Percentiles rank a stretch among this genome's conserved stretches.
Conservation (phyloP, 1,139 yeast genomes). For the Suhomyces chickasaworum region DNA sequence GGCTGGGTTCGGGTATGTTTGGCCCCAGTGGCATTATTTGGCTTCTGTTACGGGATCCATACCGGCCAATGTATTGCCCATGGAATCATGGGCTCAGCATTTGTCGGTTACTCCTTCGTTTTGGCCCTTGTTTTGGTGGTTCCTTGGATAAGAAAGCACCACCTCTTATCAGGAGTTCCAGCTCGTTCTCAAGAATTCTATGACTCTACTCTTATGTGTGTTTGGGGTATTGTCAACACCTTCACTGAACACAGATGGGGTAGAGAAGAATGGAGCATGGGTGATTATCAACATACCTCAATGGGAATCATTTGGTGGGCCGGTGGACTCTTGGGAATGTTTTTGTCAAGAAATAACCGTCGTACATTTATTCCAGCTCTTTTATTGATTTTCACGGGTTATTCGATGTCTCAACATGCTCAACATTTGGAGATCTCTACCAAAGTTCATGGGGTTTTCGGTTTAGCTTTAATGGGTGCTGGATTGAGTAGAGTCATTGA, state of each 20-base stretch:
- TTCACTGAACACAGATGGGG: slow-evolving; percentile 98
- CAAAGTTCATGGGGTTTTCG: slow-evolving; percentile 85
- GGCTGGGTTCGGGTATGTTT: slow-evolving; percentile 75
- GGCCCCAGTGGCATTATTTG: slow-evolving; percentile 82
- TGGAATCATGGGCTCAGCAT: slow-evolving; percentile 94
- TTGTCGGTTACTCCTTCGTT: slow-evolving; percentile 75
- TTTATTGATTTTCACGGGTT: slow-evolving; percentile 83
- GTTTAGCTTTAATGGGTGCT: slow-evolving; percentile 74
- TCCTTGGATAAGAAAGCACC: slow-evolving; percentile 61
- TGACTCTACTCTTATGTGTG: slow-evolving; percentile 76
- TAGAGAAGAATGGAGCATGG: slow-evolving; percentile 79
- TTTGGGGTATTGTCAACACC: slow-evolving; percentile 92
- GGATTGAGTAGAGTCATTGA: slow-evolving; percentile 77
- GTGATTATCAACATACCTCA: slow-evolving; percentile 90
- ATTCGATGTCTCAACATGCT: slow-evolving; percentile 88
- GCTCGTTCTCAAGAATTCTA: slow-evolving; percentile 77
- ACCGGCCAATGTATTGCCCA: slow-evolving; percentile 95
- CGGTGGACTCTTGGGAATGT: slow-evolving; percentile 85
- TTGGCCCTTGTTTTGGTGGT: slow-evolving; percentile 65
- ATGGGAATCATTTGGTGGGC: slow-evolving; percentile 98
- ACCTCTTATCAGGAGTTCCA: slow-evolving; percentile 13
- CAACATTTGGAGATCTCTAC: slow-evolving; percentile 78
- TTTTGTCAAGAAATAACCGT: slow-evolving; percentile 62
- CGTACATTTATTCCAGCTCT: slow-evolving; percentile 81
- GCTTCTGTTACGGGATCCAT: slow-evolving; percentile 71